Base-by-base conservation (phyloP, 495 filamentous ascomycete species). In the Polyplosphaeria fusca region DNA sequence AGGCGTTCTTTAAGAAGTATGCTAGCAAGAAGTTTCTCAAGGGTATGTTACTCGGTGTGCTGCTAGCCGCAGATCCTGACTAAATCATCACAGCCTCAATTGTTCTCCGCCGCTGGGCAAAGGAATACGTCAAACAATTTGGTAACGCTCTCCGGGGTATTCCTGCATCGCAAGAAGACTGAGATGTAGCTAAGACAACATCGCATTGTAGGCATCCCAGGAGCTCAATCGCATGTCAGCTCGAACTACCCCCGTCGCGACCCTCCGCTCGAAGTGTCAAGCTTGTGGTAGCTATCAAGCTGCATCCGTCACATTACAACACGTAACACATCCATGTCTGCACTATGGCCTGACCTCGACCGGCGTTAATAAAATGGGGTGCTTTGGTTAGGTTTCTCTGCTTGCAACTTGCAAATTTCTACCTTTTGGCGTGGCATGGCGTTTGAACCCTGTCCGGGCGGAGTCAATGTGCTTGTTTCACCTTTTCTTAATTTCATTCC, bases 1-100 rank as follows among this genome's bases (percentile, higher is more conserved):
- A 96, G 71, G 93, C 94, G 16, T 97, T 98, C 81, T 97, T 95
- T 79, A 93, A 92, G 79, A 98, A 98, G 71, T 98, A 98, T 67
- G 93, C 94, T 14, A 93, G 89, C 81, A 97, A 96, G 77, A 95
- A 92, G 73, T 98, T 96, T 73, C 72, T 96, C 66, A 96, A 96
- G 76, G 92, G 93, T 76, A 64, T 55, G 4, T 16, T 25, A 12
- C 46, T 19, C 25, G 24, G 4, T 41, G n/a, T 7, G 4, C 22
- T 11, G 44, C 4, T n/a, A 37, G 16, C 2, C 22, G n/a, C 25
- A 46, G 57, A 27, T 25, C 49, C 30, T n/a, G n/a, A n/a, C 19
- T 49, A 45, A 49, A 40, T 30, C 3, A 51, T 27, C 47, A 40
- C 61, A 96, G 93, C 91, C 51, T 96, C 93, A 32, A 90, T 96